Conservation (phyloP, 2,329 filamentous ascomycete genomes). For the Chrysoporthe puriensis region DNA sequence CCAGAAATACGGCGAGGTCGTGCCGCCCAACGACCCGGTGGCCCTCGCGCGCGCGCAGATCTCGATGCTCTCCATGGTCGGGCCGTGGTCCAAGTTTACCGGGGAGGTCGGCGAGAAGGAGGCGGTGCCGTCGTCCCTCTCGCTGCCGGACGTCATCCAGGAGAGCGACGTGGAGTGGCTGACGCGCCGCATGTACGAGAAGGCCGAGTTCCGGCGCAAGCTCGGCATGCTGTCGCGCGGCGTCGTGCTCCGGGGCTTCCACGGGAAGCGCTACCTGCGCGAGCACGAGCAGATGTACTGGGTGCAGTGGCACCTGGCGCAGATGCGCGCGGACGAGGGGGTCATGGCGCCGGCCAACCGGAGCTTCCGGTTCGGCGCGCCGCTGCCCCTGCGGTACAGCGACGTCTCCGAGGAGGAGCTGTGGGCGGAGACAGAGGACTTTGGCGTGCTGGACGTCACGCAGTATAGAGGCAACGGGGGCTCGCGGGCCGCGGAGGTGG, state of each 20-base stretch:
- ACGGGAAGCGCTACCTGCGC: constrained; percentile 61
- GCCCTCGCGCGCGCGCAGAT: constrained; percentile 65
- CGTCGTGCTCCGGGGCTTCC: constrained; percentile 63
- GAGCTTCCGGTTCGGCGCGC: constrained; percentile 32
- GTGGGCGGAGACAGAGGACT: constrained; percentile 30
- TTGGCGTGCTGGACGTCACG: constrained; percentile 31
- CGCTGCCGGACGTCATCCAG: constrained; percentile 46
- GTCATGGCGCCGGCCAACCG: constrained; percentile 27
- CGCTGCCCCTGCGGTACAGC: constrained; percentile 30
- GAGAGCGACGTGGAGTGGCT: constrained; percentile 54
- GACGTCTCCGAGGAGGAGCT: constrained; percentile 31
- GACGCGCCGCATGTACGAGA: constrained; percentile 63
- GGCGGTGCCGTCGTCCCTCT: constrained; percentile 36
- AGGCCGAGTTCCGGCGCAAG: constrained; percentile 56
- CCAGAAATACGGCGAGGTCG: constrained; percentile 61
- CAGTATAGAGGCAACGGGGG: constrained; percentile 16
- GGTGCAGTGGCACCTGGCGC: constrained; percentile 45
- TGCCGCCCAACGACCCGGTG: constrained; percentile 65
- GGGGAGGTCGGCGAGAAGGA: constrained; percentile 49
- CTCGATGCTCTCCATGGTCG: constrained; percentile 63
- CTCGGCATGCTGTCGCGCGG: constrained; percentile 61
- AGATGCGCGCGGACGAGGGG: constrained; percentile 33
- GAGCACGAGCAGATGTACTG: constrained; percentile 66
- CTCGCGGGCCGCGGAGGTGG: constrained; percentile 10
- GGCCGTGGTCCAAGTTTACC: constrained; percentile 63